These are phyloP conservation scores for Candida germanica DNA, from an alignment of 805 yeast genomes.

Conservation along the genomic window DNA sequence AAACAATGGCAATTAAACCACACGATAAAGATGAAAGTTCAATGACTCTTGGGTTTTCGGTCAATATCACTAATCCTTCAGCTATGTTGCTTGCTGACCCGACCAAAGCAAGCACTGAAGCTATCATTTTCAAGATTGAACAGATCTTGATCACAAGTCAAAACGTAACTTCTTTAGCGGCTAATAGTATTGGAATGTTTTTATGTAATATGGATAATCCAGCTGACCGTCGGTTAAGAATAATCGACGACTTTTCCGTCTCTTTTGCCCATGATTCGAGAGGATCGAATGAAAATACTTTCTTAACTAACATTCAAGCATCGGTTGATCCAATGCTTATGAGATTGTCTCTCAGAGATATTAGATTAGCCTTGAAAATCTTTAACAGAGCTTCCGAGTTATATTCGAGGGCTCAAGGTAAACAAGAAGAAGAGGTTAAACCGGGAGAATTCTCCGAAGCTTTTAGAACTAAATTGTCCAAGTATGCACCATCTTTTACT, in stretches of 20 bases:
- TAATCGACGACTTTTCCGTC: constrained; percentile 86
- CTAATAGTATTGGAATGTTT: constrained; percentile 83
- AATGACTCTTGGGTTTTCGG: constrained; percentile 44
- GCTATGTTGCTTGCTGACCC: constrained; percentile 81
- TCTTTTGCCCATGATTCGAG: constrained; percentile 70
- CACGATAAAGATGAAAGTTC: constrained; percentile 1
- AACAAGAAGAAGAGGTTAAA: constrained; percentile 15
- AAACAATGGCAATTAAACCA: background rate
- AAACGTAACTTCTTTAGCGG: constrained; percentile 61
- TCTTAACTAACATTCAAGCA: constrained; percentile 61
- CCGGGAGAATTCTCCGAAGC: constrained; percentile 54
- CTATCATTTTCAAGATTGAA: constrained; percentile 84
- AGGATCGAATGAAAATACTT: constrained; percentile 56
- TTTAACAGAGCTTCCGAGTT: constrained; percentile 67
- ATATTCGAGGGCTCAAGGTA: constrained; percentile 29
- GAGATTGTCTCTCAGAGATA: constrained; percentile 84
- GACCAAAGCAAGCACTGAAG: constrained; percentile 65
- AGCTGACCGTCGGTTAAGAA: constrained; percentile 61
- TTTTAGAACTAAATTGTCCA: constrained; percentile 55
- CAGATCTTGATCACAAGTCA: constrained; percentile 72
- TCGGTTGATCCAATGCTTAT: constrained; percentile 77
- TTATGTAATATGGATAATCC: constrained; percentile 68
- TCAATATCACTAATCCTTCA: constrained; percentile 75
- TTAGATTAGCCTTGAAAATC: constrained; percentile 71
- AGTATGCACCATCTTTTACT: constrained; percentile 66